Evolutionary conservation across 352 stramenopile genomes (phyloP), one percentile per base, ranked within the genome.

Genomic region (Globisporangium yorkense): DNA sequence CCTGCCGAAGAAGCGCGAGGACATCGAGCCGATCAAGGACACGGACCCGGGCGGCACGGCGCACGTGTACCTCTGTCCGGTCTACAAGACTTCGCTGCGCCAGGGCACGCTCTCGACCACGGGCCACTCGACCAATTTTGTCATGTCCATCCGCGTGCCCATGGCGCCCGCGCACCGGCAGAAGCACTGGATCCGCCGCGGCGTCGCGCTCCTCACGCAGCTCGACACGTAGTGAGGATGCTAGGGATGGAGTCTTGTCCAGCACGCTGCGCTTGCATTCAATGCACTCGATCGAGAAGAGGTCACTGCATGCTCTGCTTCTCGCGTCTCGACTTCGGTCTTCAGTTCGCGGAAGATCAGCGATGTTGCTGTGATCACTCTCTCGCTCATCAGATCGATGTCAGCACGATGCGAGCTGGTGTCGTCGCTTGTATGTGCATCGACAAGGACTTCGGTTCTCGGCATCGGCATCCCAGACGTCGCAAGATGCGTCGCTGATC

Each of bases 181-280:
- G 65, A 97, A 98, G 60, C 88, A 98, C 68, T 98, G 92, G 91
- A 97, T 98, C 60, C 92, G 95, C 54, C 77, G 89, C 21, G 95
- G 95, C 29, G 90, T 97, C 18, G 95, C 95, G 24, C 82, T 98
- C 65, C 82, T 98, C 33, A 97, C 88, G 1, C 89, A 97, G 63
- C 75, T 98, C 33, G 90, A 98, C 67, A 94, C 78, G 44, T 92
- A 77, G 46, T 10, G 13, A 9, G 43, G 5, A 47, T 13, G 31
- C 5, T 35, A 9, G 8, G 5, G 31, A 35, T 27, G 1, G 24
- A 27, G 24, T 27, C 24, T 27, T 0, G 24, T 27, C 24, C 24
- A 27, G 24, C 1, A 27, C 24, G 24, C 24, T 27, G 24, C 24
- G 24, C 24, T 27, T 27, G 24, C 24, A 27, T 1, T 27, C 24